Base-by-base conservation (phyloP, 768 basidiomycete genomes). In the Leucocoprinus sp. region DNA sequence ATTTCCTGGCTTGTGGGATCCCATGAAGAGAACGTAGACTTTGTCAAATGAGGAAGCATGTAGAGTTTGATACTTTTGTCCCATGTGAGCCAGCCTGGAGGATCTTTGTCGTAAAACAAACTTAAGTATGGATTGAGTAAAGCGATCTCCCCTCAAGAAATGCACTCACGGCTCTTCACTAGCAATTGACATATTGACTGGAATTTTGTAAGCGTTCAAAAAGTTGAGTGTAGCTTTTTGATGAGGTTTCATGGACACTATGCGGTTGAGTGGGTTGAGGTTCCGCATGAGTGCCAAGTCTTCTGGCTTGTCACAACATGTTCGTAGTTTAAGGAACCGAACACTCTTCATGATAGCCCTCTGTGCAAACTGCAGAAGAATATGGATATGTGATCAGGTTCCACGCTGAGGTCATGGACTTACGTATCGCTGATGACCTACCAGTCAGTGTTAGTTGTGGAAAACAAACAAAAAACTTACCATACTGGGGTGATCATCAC, bases 251-350 rank as follows among this genome's bases (percentile, higher is more conserved):
- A 84, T 62, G 2, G 67, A 57, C 31, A 86, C 62, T 6, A 59
- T 62, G 45, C 64, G 64, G 51, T 77, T 75, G 31, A 91, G 69
- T 1, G 86, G 87, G 55, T 92, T 90, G 48, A 70, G 69, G 45
- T 75, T 75, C 33, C 71, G 71, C 52, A 75, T 75, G 4, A 85
- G 61, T 8, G 77, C 75, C 14, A 92, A 64, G 49, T 82, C 80
- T 28, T 68, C 64, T 24, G 76, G 69, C 9, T 68, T 66, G 1
- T 58, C 62, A 49, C 78, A 79, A 39, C 79, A 75, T 1, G 89
- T 84, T 35, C 89, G 75, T n/a, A 93, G 56, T 63, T 92, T 93
- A 64, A 93, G 70, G 59, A 80, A 79, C 43, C 84, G 78, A 5
- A 83, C 67, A 22, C 76, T 72, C 59, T 91, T 91, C 71, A 88